Evolutionary conservation across 495 filamentous ascomycete genomes (phyloP).

Genomic region (Diplogelasinospora grovesii): DNA sequence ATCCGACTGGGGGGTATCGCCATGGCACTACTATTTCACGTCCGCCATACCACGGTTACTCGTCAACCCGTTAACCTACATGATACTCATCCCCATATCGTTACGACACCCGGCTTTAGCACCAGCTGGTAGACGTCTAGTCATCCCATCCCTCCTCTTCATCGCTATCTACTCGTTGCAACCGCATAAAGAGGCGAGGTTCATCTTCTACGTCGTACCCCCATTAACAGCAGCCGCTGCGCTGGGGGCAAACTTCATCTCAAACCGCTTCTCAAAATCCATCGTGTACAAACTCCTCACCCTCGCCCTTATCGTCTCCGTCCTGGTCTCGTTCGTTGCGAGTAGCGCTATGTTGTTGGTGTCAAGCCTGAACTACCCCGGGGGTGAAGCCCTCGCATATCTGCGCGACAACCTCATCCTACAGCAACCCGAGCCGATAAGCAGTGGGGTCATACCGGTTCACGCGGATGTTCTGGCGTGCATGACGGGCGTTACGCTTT

Average conservation of each 20-base stretch:
- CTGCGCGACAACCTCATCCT: conserved; percentile 45
- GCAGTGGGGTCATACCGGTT: conserved; percentile 34
- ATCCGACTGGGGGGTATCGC: conserved; percentile 78
- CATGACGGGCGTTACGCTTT: conserved; percentile 91
- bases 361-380: conserved; percentile 83
- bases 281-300: conserved; percentile 36
- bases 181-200: conserved; percentile 95
- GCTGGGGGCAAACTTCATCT: conserved; percentile 66
- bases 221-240: conserved; percentile 72
- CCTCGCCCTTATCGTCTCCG: conserved; percentile 48
- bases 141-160: conserved; percentile 64
- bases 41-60: conserved; percentile 77
- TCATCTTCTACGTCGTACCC: conserved; percentile 85
- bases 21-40: conserved; percentile 77
- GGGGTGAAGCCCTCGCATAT: conserved; percentile 58
- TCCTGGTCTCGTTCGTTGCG: conserved; percentile 50
- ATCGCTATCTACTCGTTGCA: conserved; percentile 72
- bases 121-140: conserved; percentile 41
- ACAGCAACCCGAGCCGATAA: neutral
- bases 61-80: conserved; percentile 62
- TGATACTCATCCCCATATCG: conserved; percentile 60
- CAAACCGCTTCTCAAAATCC: conserved; percentile 57
- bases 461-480: conserved; percentile 84
- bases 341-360: conserved; percentile 61
- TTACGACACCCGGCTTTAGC: conserved; percentile 44